Base-by-base conservation (phyloP, 768 basidiomycete species). In the Amanita rimosa region DNA sequence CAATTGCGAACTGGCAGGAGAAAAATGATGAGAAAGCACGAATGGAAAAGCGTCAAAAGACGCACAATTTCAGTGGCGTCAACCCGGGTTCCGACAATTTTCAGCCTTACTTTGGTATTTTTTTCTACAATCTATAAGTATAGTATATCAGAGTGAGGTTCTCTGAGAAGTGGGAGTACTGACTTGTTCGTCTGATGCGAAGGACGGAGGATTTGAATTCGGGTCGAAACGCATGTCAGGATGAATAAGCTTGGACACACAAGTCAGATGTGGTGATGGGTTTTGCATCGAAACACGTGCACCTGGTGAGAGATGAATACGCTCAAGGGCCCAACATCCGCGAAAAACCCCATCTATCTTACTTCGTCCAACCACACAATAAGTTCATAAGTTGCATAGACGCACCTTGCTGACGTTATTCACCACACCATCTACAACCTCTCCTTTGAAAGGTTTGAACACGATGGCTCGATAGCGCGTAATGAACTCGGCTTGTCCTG, bases 361-460 rank as follows among this genome's bases (percentile, higher is more conserved):
- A 38, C 29, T 27, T 11, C 54, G 35, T 33, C 49, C 19, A 13
- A 31, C 6, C 4, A 35, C 7, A 48, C 9, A n/a, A n/a, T 37
- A 24, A 7, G 4, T 6, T 19, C 24, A 4, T 27, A 26, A 4
- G 7, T 26, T 13, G 22, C 9, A 29, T 11, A 26, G 47, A 24
- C 31, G 36, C 56, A 92, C 95, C 77, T 96, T 96, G 64, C 83
- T 94, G 31, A 99, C 96, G 52, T 89, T 93, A 58, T 84, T 85
- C 14, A 99, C 95, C 3, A 93, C 83, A 0, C 92, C 95, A 62
- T 99, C 96, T 14, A 99, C 88, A 3, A 97, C 95, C 62, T 99
- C 95, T 8, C 93, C 94, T 65, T 97, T 96, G 76, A 98, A 98
- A n/a, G 96, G 96, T 66, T 97, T 94, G 78, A 96, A 97, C 16